Evolutionary conservation across 2,329 filamentous ascomycete genomes (phyloP), one percentile per base, ranked within the genome.

Genomic region (Ophiognomonia clavigignenti-juglandacearum): DNA sequence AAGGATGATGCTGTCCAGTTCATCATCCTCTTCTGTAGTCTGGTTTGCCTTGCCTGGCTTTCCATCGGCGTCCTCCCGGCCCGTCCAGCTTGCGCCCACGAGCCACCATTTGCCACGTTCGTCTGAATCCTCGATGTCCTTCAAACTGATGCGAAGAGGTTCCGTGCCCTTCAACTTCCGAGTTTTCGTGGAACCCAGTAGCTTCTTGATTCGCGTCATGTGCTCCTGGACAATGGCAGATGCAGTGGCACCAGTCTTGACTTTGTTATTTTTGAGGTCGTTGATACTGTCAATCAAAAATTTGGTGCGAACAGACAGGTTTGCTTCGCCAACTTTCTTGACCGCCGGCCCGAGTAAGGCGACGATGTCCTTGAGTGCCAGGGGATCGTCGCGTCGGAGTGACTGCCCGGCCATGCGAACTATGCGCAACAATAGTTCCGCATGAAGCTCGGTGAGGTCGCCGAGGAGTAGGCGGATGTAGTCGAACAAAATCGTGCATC

Each of bases 231-330:
- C 80, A 6, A 95, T 73, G 3, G 78, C 80, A 1, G 87, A 87
- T 34, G 86, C 86, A 37, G 78, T 77, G 4, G 78, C 78, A 14
- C 82, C 83, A 13, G 84, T 82, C 65, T 92, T 96, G 60, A 91
- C 77, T 50, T 88, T 88, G 67, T 93, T 96, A 71, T 95, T 96
- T 64, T 96, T 96, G 24, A 98, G 74, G 58, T 96, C 88, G 50
- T 87, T 89, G 64, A 98, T 96, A 1, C 86, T 93, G 60, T 97
- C 92, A 43, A 98, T 87, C 91, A 97, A 97, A 67, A 96, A 96
- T 56, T 87, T 95, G 1, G 92, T 96, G 47, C 93, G 83, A 9
- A 91, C 87, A 1, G 90, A 92, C 23, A 96, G 71, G 18, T 82
- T 85, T 11, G 72, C 71, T 57, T 87, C 81, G 4, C 86, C 87